Base-by-base conservation (phyloP, 2,329 filamentous ascomycete species). In the Bimuria novae-zelandiae region DNA sequence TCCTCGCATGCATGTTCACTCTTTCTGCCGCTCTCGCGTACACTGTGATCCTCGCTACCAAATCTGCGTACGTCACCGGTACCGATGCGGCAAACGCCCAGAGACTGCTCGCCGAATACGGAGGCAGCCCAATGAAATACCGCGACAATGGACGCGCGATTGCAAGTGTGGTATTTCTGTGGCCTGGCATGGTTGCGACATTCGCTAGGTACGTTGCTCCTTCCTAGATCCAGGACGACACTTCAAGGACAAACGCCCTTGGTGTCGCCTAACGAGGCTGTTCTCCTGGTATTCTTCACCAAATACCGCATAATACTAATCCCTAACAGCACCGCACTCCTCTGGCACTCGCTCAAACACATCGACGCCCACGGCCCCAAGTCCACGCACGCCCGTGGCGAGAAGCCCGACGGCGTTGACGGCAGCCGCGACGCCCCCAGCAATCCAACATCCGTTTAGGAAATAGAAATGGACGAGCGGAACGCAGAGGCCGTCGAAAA, bases 101-200 rank as follows among this genome's bases (percentile, higher is more conserved):
- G 52, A 46, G 67, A 55, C 59, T 74, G 60, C 56, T 77, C 63
- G 58, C 68, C 59, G 51, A 71, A 65, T 65, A 75, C 60, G 70
- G 73, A 40, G 63, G 64, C 1, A 71, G 67, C 55, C 75, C 75
- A 7, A 50, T 78, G 35, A 64, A 64, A 30, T 84, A 84, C 59
- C 68, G 76, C 17, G 65, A 79, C 16, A 84, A 83, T 51, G 75
- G 75, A 1, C 70, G 80, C 8, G 79, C 77, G 7, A 64, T 84
- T 49, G 79, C 80, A 1, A 78, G 78, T 33, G 76, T 79, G 3
- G 79, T 83, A 0, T 78, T 84, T 19, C 60, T 80, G 14, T 85
- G 82, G 82, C 70, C 77, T 0, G 82, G 82, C 0, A 76, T 77
- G 61, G 52, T 82, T 1, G 75, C 72, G 14, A 80, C 80, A 0